Percentiles rank a stretch among this genome's conserved stretches.
Conservation (phyloP, 73 alveolate species). For the Diophrys appendiculata region DNA sequence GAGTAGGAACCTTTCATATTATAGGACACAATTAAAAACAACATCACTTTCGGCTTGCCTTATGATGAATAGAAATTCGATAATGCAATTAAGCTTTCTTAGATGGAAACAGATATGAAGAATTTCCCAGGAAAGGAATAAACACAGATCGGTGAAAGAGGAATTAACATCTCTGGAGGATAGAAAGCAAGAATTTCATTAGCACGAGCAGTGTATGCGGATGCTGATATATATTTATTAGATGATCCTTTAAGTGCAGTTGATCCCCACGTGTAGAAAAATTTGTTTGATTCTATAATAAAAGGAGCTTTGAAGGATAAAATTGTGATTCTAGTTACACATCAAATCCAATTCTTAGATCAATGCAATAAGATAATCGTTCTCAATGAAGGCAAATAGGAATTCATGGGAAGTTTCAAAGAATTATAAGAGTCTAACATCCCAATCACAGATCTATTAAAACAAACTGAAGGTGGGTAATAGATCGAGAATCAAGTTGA, state of each 20-base stretch:
- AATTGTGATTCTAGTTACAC: slow-evolving; percentile 70
- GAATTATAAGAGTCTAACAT: no score
- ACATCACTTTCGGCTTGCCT: no score
- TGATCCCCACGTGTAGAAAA: slow-evolving; percentile 36
- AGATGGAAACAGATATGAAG: slow-evolving; percentile 39
- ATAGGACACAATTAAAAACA: no score
- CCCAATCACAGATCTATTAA: no score
- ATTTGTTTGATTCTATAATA: slow-evolving; percentile 35
- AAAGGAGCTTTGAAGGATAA: slow-evolving; percentile 37
- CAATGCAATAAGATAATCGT: slow-evolving; percentile 33
- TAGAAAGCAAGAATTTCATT: slow-evolving; percentile 73
- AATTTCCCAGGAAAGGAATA: no score
- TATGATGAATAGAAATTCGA: slow-evolving; percentile 52
- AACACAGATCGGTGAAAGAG: slow-evolving; percentile 72
- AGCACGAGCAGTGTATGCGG: slow-evolving; percentile 72
- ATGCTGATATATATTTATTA: slow-evolving; percentile 58
- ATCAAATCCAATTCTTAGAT: slow-evolving; percentile 52
- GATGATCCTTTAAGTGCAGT: slow-evolving; percentile 68
- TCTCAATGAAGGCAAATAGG: slow-evolving; percentile 26
- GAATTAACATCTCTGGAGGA: slow-evolving; percentile 72
- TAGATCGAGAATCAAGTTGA: no score
- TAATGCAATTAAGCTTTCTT: slow-evolving; percentile 33
- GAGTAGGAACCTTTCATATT: no score
- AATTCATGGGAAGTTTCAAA: neutral
- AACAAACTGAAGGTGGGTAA: no score